Percentiles rank a stretch among this genome's conserved stretches.
phyloP scores from a whole-genome alignment of 176 grass and related monocot species.

The Aegilops tauschii region DNA sequence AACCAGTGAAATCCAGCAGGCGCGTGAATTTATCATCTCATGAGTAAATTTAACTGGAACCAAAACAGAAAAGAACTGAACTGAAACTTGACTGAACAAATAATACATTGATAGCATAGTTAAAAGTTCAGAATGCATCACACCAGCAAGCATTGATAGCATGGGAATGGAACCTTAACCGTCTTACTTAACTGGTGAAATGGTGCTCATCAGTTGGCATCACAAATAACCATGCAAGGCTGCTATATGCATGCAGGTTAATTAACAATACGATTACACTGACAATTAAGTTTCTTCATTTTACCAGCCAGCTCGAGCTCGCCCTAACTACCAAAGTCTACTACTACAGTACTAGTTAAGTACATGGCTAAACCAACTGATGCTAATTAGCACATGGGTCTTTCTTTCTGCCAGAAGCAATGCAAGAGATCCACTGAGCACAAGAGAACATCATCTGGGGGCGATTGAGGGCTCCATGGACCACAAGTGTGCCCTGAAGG shows the following conservation, averaged over 20 bases:
- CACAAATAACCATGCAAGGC: conserved; percentile 5
- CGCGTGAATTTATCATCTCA: background rate
- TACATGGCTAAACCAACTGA: background rate
- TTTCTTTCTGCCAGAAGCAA: background rate
- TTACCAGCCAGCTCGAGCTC: background rate
- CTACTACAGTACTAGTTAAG: background rate
- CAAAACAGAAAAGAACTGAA: background rate
- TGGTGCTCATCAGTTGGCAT: background rate
- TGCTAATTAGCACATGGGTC: too few species aligned
- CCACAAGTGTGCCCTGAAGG: background rate
- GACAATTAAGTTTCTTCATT: background rate
- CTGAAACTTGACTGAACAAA: background rate
- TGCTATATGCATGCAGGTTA: background rate
- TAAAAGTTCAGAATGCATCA: background rate
- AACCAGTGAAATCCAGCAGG: background rate
- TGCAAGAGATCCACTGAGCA: background rate
- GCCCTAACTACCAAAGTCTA: background rate
- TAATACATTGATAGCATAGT: background rate
- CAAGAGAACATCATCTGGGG: background rate
- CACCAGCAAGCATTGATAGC: background rate
- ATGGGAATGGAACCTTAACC: background rate
- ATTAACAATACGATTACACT: background rate
- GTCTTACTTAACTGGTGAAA: background rate
- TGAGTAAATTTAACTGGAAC: background rate
- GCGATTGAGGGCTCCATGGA: background rate